Evolutionary conservation across 768 basidiomycete species (phyloP).

Genomic region (Tubosaeta sp.): DNA sequence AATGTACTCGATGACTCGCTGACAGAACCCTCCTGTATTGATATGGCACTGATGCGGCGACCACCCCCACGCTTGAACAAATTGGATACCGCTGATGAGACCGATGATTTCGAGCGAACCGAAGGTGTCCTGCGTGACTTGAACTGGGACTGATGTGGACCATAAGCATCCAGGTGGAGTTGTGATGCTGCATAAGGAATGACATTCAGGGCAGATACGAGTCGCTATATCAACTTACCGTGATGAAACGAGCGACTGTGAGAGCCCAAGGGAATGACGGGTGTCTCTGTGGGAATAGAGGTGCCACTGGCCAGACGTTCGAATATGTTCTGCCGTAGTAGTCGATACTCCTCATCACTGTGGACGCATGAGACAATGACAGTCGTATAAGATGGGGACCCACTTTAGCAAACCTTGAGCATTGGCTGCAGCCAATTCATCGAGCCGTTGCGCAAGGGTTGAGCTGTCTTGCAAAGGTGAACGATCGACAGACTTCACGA

Average conservation of each 20-base stretch:
- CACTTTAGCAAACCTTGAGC: conserved; percentile 75
- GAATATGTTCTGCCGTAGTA: conserved; percentile 80
- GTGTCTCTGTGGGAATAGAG: conserved; percentile 54
- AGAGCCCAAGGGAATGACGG: conserved; percentile 54
- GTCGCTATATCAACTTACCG: conserved; percentile 1
- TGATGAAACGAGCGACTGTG: conserved; percentile 26
- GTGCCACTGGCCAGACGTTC: conserved; percentile 65
- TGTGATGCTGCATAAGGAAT: conserved; percentile 15
- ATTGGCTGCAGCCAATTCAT: conserved; percentile 77
- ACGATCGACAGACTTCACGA: conserved; percentile 7
- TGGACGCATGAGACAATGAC: conserved; percentile 3
- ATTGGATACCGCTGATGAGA: conserved; percentile 47
- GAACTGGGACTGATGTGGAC: conserved; percentile 26
- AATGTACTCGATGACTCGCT: conserved; percentile 43
- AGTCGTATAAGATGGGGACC: conserved; percentile 21
- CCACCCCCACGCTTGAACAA: conserved; percentile 48
- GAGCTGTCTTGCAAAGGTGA: conserved; percentile 39
- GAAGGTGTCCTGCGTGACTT: conserved; percentile 46
- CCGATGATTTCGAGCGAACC: conserved; percentile 48
- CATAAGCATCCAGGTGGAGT: conserved; percentile 16
- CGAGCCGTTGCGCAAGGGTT: conserved; percentile 74
- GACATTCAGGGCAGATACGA: conserved; percentile 4
- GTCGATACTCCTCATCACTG: conserved; percentile 83
- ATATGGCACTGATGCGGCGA: conserved; percentile 27
- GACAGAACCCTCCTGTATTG: conserved; percentile 41